A percentile compares a stretch with the other conserved stretches of the same genome.
Conservation (phyloP, 345 rosid genomes). For the Gossypium anomalum region DNA sequence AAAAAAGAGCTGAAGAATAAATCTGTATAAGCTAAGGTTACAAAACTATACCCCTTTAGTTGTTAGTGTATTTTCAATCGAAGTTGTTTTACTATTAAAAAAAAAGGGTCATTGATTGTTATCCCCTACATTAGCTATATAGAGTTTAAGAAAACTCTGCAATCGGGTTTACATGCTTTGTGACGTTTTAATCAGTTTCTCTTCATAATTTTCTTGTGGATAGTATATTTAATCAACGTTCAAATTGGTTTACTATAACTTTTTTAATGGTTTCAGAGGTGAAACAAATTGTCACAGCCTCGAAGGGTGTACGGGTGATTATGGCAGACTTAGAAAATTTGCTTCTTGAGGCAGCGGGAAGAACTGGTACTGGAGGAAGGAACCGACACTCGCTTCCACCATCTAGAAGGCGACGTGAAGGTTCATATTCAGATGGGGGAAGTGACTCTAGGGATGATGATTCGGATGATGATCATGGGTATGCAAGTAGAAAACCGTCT, state of each 20-base stretch:
- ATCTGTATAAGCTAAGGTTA: neutral
- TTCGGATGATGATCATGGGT: slow-evolving; percentile 73
- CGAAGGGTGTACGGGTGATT: neutral
- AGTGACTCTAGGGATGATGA: slow-evolving; percentile 87
- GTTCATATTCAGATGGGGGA: slow-evolving; percentile 84
- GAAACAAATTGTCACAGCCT: neutral
- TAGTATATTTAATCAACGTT: slow-evolving; percentile 19
- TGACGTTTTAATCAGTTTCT: neutral
- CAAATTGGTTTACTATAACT: slow-evolving; percentile 37
- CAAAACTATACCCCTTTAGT: neutral
- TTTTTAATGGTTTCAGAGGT: slow-evolving; percentile 6
- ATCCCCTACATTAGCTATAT: neutral
- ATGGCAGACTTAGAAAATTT: slow-evolving; percentile 92
- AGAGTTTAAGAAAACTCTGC: neutral
- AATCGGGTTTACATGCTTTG: neutral
- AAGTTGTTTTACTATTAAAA: neutral
- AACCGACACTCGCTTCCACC: slow-evolving; percentile 50
- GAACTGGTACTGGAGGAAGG: slow-evolving; percentile 58
- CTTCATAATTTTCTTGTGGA: neutral
- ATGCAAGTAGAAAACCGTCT: slow-evolving; percentile 72
- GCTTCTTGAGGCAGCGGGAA: slow-evolving; percentile 97
- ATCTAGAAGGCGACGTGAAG: slow-evolving; percentile 65
- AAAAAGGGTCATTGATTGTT: neutral
- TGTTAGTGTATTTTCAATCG: neutral
- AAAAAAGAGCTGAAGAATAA: neutral